phyloP scores from a whole-genome alignment of 2,329 filamentous ascomycete genomes.

The Fusarium nygamai region DNA sequence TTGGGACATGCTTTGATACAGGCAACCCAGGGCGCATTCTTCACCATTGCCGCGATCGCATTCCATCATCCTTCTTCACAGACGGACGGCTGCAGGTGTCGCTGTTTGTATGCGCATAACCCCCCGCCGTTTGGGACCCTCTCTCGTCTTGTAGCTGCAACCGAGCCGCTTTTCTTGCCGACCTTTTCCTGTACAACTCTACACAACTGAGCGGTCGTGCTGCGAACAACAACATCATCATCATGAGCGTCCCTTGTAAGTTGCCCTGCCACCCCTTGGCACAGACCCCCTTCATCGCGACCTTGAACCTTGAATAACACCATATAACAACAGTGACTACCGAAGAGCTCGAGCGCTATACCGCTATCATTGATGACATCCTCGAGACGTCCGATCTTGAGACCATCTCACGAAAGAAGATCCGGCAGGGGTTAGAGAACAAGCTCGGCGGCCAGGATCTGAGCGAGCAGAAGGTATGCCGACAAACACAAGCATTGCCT shows the following conservation, averaged over 20 bases:
- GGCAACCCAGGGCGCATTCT: constrained; percentile 32
- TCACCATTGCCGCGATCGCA: constrained; percentile 29
- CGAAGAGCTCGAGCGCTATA: constrained; percentile 64
- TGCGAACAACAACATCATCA: constrained; percentile 8
- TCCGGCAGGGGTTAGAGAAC: constrained; percentile 65
- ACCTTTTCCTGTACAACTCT: constrained; percentile 17
- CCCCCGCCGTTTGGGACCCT: constrained; percentile 23
- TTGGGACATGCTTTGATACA: constrained; percentile 38
- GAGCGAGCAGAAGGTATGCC: constrained; percentile 65
- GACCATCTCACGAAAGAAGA: constrained; percentile 72
- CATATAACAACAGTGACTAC: constrained; percentile 55
- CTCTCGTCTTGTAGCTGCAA: constrained; percentile 16
- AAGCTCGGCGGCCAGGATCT: constrained; percentile 67
- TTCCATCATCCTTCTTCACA: constrained; percentile 15
- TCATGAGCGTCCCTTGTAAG: constrained; percentile 44
- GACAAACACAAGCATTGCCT: background rate
- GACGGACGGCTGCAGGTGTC: constrained; percentile 13
- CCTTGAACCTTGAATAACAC: constrained; percentile 4
- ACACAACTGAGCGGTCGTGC: background rate
- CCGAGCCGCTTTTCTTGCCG: constrained; percentile 10
- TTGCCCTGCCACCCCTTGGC: constrained; percentile 5
- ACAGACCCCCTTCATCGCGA: constrained; percentile 3
- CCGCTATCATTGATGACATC: constrained; percentile 68
- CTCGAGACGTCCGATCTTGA: constrained; percentile 66
- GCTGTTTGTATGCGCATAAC: constrained; percentile 27